Base-by-base conservation (phyloP, 2,329 filamentous ascomycete genomes). In the Fusarium bulbicola region DNA sequence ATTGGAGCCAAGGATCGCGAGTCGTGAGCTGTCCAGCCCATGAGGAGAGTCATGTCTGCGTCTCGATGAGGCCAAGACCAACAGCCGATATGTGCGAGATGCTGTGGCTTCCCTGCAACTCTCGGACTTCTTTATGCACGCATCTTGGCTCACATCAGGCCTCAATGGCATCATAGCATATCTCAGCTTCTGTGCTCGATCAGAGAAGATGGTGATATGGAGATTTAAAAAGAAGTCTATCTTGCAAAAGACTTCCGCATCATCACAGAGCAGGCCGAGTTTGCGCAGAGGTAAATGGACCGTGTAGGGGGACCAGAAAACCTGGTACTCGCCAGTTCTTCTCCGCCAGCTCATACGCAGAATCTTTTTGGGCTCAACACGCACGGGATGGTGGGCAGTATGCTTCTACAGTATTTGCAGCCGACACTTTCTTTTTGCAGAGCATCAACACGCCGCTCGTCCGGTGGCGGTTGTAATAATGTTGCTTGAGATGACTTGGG, bases 331-430 rank as follows among this genome's bases (percentile, higher is more conserved):
- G 1, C 12, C 24, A 20, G 12, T 18, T 26, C 1, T 45, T 7
- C 12, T 26, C 24, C 4, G 12, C 5, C 24, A 9, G 16, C 16
- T 45, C 43, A 26, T 6, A 45, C 7, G 7, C 16, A 14, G 12
- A 45, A 13, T 5, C 6, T 6, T 18, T 13, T 1, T 8, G 12
- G 12, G 5, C 5, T 45, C 7, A 45, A 10, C 42, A 1, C 7
- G 7, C 11, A 45, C 1, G 4, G 16, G 0, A 5, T 20, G 3
- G 3, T 45, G 5, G 16, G 12, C 0, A 26, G 5, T 26, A 45
- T 26, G 5, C 24, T 45, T 45, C 7, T 9, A 0, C 5, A 1
- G 7, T 13, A 45, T 20, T 13, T 13, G 7, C 5, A 11, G 4
- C 7, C 16, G n/a, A 9, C 2, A 5, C n/a, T n/a, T n/a, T 3